Percentiles rank a stretch among this genome's conserved stretches.
phyloP scores from a whole-genome alignment of 345 rosid genomes.

The Murraya koenigii region DNA sequence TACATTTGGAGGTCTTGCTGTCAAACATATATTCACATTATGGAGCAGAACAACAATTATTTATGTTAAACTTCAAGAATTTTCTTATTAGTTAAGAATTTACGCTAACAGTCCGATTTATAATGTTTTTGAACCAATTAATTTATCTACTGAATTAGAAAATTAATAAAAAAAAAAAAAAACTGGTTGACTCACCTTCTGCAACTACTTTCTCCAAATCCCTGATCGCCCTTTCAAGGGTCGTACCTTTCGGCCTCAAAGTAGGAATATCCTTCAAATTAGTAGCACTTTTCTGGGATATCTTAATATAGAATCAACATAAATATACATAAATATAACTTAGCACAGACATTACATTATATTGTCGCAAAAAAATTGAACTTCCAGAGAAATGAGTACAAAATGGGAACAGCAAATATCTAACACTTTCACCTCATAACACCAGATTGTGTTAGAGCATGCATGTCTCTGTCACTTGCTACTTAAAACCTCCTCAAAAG shows the following conservation, averaged over 20 bases:
- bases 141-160: too few relatives aligned
- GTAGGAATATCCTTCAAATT: slow-evolving; percentile 17
- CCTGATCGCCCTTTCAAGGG: slow-evolving; percentile 39
- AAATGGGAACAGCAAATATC: neutral
- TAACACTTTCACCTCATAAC: neutral
- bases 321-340: slow-evolving; percentile 1
- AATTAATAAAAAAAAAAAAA: too few relatives aligned
- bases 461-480: neutral
- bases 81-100: neutral
- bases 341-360: neutral
- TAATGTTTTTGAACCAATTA: too few relatives aligned
- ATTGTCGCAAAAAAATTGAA: neutral
- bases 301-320: neutral
- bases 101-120: neutral
- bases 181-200: slow-evolving; percentile 30
- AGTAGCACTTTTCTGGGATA: slow-evolving; percentile 27
- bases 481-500: neutral
- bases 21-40: neutral
- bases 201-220: slow-evolving; percentile 42
- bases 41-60: neutral
- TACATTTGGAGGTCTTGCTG: slow-evolving; percentile 29
- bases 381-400: neutral
- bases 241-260: slow-evolving; percentile 25
- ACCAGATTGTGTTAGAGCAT: neutral
- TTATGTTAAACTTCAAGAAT: neutral